phyloP scores from a whole-genome alignment of 495 filamentous ascomycete species.

The Letharia columbiana region DNA sequence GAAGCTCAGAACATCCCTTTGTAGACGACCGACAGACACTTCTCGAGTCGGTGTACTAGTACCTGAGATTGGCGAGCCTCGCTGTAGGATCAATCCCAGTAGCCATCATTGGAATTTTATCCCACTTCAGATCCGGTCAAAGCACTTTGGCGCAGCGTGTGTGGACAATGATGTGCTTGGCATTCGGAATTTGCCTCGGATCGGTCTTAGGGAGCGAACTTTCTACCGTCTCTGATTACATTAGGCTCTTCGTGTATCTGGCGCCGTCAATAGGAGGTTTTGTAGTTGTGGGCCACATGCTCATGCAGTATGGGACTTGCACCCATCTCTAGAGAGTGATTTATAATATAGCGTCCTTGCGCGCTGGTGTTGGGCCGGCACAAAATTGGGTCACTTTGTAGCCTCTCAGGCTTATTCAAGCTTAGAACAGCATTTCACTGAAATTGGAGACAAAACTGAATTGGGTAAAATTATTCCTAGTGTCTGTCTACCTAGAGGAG shows the following conservation, averaged over 20 bases:
- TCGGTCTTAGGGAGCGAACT: conserved; percentile 20
- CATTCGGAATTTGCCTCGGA: conserved; percentile 27
- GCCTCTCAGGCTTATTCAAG: too few species aligned
- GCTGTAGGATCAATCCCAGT: conserved; percentile 24
- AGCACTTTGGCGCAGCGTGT: conserved; percentile 30
- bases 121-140: conserved; percentile 23
- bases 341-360: too few species aligned
- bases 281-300: conserved; percentile 28
- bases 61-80: not conserved
- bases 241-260: not conserved
- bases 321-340: too few species aligned
- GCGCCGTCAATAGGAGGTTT: conserved; percentile 28
- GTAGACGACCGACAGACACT: not conserved
- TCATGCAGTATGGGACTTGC: conserved; percentile 1
- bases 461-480: too few species aligned
- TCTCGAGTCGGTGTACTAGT: too few species aligned
- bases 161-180: conserved; percentile 36
- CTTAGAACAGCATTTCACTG: too few species aligned
- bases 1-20: too few species aligned
- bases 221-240: conserved; percentile 1
- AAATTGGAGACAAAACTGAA: too few species aligned
- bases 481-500: too few species aligned
- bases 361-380: too few species aligned
- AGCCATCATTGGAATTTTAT: conserved; percentile 30
- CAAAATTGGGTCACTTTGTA: too few species aligned